Conservation (phyloP, 805 yeast genomes). For the Blastobotrys americana region DNA sequence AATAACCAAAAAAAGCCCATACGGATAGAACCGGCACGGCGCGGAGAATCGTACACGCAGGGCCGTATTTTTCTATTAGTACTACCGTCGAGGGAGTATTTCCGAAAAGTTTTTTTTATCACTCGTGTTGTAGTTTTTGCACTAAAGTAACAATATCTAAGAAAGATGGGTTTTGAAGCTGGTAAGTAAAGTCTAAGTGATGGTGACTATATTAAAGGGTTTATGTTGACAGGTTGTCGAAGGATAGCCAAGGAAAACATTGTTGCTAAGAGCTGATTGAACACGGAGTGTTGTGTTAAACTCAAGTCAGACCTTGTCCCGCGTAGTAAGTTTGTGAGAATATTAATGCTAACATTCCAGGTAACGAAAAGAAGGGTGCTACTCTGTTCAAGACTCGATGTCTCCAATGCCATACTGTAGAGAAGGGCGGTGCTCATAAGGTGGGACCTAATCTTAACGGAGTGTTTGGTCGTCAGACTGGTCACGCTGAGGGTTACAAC, state of each 20-base stretch:
- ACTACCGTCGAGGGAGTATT: too few relatives aligned
- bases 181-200: conserved; percentile 6
- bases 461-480: conserved; percentile 85
- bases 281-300: too few relatives aligned
- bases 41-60: too few relatives aligned
- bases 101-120: too few relatives aligned
- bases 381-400: conserved; percentile 98
- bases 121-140: conserved; percentile 4
- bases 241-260: too few relatives aligned
- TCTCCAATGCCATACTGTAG: conserved; percentile 97
- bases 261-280: neutral
- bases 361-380: conserved; percentile 92
- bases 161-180: conserved; percentile 14
- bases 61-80: too few relatives aligned
- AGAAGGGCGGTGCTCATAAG: conserved; percentile 94
- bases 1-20: too few relatives aligned
- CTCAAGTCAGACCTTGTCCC: too few relatives aligned
- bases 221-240: too few relatives aligned
- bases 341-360: conserved; percentile 23
- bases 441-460: conserved; percentile 99
- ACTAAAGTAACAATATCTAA: conserved; percentile 1
- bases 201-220: too few relatives aligned
- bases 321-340: too few relatives aligned
- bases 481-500: conserved; percentile 86
- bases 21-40: too few relatives aligned